These are phyloP conservation scores for Aspergillus persii DNA, from an alignment of 2,329 filamentous ascomycete species.

Conservation along the genomic window DNA sequence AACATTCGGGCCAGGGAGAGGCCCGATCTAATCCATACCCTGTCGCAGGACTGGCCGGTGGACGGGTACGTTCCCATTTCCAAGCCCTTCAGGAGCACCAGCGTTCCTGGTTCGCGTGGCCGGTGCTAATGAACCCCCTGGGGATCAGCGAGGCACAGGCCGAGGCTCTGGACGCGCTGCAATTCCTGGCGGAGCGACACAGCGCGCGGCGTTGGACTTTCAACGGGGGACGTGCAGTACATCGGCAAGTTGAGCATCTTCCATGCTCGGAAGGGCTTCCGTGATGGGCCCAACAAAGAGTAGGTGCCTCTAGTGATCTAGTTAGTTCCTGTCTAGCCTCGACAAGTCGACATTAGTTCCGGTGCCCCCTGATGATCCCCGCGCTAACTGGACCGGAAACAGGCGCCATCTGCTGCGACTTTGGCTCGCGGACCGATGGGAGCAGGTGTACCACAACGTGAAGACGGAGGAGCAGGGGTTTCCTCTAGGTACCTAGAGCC, in stretches of 20 bases:
- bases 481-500: conserved; percentile 43
- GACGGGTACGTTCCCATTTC: conserved; percentile 38
- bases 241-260: conserved; percentile 55
- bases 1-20: conserved; percentile 53
- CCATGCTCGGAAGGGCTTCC: conserved; percentile 50
- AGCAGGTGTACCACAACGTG: conserved; percentile 42
- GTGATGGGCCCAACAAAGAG: conserved; percentile 38
- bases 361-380: background rate
- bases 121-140: too few relatives aligned
- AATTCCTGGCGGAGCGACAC: conserved; percentile 49
- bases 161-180: conserved; percentile 52
- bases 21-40: conserved; percentile 53
- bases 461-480: conserved; percentile 41
- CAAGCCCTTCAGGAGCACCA: background rate
- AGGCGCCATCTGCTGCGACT: conserved; percentile 48
- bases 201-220: conserved; percentile 43
- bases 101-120: too few relatives aligned
- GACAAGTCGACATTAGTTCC: background rate
- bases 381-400: background rate
- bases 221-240: conserved; percentile 51
- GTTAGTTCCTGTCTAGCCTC: too few relatives aligned
- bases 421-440: conserved; percentile 49
- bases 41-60: conserved; percentile 49
- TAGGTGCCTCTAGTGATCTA: conserved; percentile 21
- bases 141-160: conserved; percentile 51